Evolutionary conservation across 306 rosid species (phyloP).

Genomic region (Chamaecrista fasciculata): DNA sequence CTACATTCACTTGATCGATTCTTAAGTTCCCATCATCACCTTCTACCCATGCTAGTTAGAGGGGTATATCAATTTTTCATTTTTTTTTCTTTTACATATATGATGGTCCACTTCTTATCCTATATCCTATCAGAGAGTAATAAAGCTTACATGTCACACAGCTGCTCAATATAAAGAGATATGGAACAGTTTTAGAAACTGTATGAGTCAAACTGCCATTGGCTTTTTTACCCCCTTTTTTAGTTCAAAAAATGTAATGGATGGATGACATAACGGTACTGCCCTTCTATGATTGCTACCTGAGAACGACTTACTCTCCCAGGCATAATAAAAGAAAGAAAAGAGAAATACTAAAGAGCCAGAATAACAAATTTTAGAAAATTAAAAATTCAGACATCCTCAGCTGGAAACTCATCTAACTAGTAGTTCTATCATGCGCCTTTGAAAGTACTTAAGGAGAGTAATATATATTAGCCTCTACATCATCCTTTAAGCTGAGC

Average conservation of each 20-base stretch:
- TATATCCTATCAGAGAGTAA: neutral
- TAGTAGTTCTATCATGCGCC: neutral
- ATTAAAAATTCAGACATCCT: neutral
- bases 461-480: neutral
- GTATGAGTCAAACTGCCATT: neutral
- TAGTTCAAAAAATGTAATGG: neutral
- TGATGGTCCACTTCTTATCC: neutral
- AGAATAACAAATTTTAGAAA: neutral
- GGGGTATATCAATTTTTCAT: neutral
- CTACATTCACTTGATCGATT: neutral
- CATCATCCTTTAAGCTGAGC: neutral
- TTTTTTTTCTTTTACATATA: neutral
- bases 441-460: neutral
- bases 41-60: neutral
- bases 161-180: neutral
- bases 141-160: neutral
- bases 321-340: neutral
- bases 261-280: neutral
- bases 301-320: neutral
- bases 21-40: neutral
- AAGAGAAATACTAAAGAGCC: neutral
- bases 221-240: neutral
- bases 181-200: neutral
- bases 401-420: neutral
- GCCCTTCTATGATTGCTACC: neutral